These are phyloP conservation scores for Corymbia citriodora DNA, from an alignment of 441 rosid species.

Conservation along the genomic window DNA sequence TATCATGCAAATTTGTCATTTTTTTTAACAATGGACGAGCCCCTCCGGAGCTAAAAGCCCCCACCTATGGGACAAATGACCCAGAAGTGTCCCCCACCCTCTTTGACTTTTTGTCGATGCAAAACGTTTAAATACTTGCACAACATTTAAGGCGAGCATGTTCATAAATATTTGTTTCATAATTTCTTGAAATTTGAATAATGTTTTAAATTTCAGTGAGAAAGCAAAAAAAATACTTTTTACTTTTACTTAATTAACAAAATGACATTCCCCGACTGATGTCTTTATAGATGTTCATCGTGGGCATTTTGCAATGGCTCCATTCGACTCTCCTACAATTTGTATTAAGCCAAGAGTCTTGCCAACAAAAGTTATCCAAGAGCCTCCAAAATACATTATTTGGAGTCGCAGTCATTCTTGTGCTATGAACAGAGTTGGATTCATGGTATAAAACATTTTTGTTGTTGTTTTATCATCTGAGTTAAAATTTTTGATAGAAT, in stretches of 20 bases:
- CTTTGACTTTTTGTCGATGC: neutral
- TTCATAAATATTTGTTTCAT: neutral
- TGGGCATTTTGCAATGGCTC: neutral
- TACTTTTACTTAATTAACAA: neutral
- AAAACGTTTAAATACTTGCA: neutral
- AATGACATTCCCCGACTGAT: too few species aligned
- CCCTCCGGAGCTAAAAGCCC: neutral
- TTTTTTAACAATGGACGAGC: neutral
- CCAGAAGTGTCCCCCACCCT: neutral
- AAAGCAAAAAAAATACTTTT: neutral
- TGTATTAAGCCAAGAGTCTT: neutral
- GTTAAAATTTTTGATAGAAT: too few species aligned
- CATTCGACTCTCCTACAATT: neutral
- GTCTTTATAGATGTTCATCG: neutral
- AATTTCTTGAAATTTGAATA: neutral
- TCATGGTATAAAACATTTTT: neutral
- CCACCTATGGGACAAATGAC: neutral
- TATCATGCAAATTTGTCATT: rapidly evolving
- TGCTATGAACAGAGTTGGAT: neutral
- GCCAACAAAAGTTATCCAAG: neutral
- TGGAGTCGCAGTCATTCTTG: neutral
- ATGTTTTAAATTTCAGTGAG: neutral
- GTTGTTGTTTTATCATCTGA: neutral
- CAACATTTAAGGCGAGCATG: neutral
- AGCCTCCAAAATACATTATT: neutral